Evolutionary conservation across 2,329 filamentous ascomycete species (phyloP).

Genomic region (Colletotrichum navitas): DNA sequence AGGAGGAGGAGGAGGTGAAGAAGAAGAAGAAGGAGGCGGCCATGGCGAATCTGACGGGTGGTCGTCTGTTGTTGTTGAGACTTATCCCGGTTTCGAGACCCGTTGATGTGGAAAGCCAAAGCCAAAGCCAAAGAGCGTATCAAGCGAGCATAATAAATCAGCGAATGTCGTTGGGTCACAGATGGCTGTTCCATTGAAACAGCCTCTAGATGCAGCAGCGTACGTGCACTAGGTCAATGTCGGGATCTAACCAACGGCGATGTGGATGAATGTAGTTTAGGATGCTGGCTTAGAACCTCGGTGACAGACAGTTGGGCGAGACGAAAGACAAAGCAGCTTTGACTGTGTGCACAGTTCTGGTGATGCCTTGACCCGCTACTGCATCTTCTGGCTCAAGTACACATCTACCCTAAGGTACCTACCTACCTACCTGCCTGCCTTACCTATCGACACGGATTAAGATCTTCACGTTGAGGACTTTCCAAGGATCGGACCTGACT

Average conservation of each 20-base stretch:
- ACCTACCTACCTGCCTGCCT: not conserved
- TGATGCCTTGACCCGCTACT: not conserved
- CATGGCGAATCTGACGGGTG: slow-evolving; percentile 17
- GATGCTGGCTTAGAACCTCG: not conserved
- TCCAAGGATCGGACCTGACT: not conserved
- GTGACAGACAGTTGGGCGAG: not conserved
- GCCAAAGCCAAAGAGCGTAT: slow-evolving; percentile 15
- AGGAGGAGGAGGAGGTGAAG: not conserved
- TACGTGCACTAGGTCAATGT: slow-evolving; percentile 3
- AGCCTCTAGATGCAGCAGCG: slow-evolving; percentile 15
- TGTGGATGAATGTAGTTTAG: not conserved
- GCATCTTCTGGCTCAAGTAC: no score
- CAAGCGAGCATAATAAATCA: slow-evolving; percentile 2
- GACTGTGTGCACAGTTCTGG: not conserved
- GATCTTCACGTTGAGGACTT: not conserved
- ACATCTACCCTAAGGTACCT: no score
- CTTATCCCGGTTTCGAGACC: slow-evolving; percentile 11
- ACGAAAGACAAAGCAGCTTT: not conserved
- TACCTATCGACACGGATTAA: not conserved
- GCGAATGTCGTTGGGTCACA: slow-evolving; percentile 10
- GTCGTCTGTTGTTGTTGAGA: slow-evolving; percentile 24
- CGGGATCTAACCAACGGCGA: slow-evolving; percentile 4
- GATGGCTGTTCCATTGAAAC: slow-evolving; percentile 8
- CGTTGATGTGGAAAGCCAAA: slow-evolving; percentile 25
- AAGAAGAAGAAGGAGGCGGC: not conserved